Evolutionary conservation across 2,329 filamentous ascomycete genomes (phyloP), one percentile per base, ranked within the genome.

Genomic region (Pseudocercospora macadamiae): DNA sequence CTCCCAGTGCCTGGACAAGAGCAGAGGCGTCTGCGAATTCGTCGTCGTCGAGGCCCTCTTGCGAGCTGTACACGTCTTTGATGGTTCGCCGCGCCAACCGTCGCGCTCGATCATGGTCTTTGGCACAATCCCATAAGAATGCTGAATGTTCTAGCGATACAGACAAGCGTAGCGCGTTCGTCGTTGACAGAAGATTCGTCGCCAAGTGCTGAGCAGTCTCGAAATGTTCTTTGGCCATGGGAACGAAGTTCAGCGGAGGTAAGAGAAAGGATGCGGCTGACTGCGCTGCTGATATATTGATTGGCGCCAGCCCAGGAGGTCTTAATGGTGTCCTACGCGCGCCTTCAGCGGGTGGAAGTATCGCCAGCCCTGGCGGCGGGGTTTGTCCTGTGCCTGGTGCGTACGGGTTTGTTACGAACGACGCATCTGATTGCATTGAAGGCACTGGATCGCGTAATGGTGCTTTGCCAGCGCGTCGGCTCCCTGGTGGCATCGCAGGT

Each of bases 1-100:
- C 90, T 5, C 91, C 91, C 1, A 97, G 75, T 0, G 95, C 87
- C 1, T 89, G 89, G 7, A 97, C 93, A 10, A 97, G 82, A 69
- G 93, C 89, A 58, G 91, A 92, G 0, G 93, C 91, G 73, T 97
- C 95, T 64, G 89, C 86, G 72, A 97, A 99, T 80, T 95, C 96
- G 66, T 96, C 91, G 70, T 97, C 93, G 59, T 96, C 91, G 86
- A 97, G 93, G 18, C 90, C 91, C 74, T 97, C 93, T 54, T 89
- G 87, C 1, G 92, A 91, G 57, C 92, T 89, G 71, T 97, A 97
- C 1, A 97, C 93, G 68, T 96, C 91, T 39, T 89, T 84, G 61
- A 97, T 95, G 2, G 93, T 91, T 34, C 87, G 83, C 68, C 90
- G 89, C 9, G 95, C 93, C 12, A 97, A 75, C 54, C 84, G 83